Conservation (phyloP, 2,329 filamentous ascomycete species). For the Dactylonectria macrodidyma region DNA sequence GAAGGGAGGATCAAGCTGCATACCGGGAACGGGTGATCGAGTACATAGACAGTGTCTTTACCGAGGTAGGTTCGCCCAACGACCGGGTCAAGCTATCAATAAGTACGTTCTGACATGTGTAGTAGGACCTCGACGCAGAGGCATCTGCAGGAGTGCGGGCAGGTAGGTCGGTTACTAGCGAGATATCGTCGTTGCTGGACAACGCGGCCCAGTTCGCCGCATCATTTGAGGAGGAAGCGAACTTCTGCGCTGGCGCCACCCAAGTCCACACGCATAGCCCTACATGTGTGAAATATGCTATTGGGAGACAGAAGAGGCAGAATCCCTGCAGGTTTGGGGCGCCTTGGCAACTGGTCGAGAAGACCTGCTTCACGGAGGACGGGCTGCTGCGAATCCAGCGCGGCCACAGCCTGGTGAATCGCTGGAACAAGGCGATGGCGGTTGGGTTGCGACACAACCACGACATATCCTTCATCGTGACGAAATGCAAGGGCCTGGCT, state of each 20-base stretch:
- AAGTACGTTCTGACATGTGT: no score
- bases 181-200: background rate
- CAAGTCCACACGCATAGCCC: slow-evolving; percentile 24
- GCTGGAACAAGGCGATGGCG: slow-evolving; percentile 29
- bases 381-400: slow-evolving; percentile 16
- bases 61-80: no score
- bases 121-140: no score
- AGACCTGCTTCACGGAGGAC: slow-evolving; percentile 14
- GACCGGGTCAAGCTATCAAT: no score
- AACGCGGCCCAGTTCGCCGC: background rate
- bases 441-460: slow-evolving; percentile 26
- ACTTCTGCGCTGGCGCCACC: slow-evolving; percentile 10
- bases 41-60: no score
- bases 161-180: background rate
- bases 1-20: no score
- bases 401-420: slow-evolving; percentile 23
- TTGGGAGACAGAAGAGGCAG: background rate
- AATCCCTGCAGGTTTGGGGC: slow-evolving; percentile 29
- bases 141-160: no score
- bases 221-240: slow-evolving; percentile 17
- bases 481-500: slow-evolving; percentile 16
- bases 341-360: slow-evolving; percentile 24
- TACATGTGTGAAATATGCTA: slow-evolving; percentile 17
- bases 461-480: slow-evolving; percentile 5
- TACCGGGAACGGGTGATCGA: no score